phyloP scores from a whole-genome alignment of 2,329 filamentous ascomycete genomes.

The Colletotrichum sp. region DNA sequence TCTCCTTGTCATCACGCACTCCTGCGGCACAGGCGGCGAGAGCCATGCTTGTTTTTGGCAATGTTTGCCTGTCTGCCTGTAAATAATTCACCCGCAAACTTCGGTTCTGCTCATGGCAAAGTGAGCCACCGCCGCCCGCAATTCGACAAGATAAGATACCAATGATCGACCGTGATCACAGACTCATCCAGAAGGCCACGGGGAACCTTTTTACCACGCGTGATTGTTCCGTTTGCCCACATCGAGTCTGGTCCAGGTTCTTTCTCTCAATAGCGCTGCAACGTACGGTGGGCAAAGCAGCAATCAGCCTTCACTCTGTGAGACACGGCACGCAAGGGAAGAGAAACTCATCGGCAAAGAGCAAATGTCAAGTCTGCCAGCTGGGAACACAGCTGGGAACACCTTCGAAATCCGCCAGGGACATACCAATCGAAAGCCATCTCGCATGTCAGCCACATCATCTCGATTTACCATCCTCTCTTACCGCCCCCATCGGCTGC shows the following conservation, averaged over 20 bases:
- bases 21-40: neutral
- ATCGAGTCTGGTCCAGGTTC: neutral
- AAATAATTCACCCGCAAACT: neutral
- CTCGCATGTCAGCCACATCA: neutral
- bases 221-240: neutral
- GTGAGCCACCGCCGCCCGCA: neutral
- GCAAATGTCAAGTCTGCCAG: neutral
- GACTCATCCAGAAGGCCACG: neutral
- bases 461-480: neutral
- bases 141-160: neutral
- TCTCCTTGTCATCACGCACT: neutral
- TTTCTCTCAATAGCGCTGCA: neutral
- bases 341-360: neutral
- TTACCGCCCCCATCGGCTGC: neutral
- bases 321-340: constrained; percentile 5
- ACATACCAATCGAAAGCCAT: neutral
- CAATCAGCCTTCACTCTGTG: neutral
- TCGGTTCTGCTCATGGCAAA: neutral
- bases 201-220: neutral
- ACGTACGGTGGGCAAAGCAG: neutral
- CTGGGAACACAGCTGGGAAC: neutral
- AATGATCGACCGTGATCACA: neutral
- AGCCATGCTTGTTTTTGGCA: neutral
- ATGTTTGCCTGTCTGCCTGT: neutral
- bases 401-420: neutral